Percentiles rank a stretch among this genome's conserved stretches.
Conservation (phyloP, 345 rosid species). For the Tarenaya hassleriana region DNA sequence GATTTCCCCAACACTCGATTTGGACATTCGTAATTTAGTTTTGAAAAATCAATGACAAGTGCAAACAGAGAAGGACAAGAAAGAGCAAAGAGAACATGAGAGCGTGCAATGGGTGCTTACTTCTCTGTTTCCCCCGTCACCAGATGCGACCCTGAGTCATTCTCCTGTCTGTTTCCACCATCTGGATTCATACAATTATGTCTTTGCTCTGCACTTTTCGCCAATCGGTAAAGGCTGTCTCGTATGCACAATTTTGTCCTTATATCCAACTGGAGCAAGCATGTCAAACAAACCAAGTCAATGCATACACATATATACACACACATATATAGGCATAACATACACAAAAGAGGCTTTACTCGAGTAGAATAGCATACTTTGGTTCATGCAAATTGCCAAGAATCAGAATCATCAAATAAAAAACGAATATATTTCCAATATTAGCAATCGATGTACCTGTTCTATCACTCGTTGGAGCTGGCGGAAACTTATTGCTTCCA, state of each 20-base stretch:
- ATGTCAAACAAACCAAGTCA: slow-evolving; percentile 17
- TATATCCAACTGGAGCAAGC: slow-evolving; percentile 62
- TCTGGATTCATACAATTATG: slow-evolving; percentile 40
- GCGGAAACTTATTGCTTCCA: slow-evolving; percentile 70
- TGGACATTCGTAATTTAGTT: too few relatives aligned
- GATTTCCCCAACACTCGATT: too few relatives aligned
- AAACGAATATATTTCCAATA: too few relatives aligned
- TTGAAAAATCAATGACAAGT: too few relatives aligned
- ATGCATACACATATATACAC: not conserved
- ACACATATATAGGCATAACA: slow-evolving; percentile 3
- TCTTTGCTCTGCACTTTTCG: slow-evolving; percentile 84
- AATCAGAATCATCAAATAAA: too few relatives aligned
- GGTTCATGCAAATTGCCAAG: too few relatives aligned
- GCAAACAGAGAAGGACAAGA: not conserved
- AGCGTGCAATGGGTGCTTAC: slow-evolving; percentile 34
- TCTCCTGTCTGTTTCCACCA: slow-evolving; percentile 37
- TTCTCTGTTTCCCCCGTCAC: slow-evolving; percentile 51
- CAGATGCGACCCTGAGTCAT: slow-evolving; percentile 30
- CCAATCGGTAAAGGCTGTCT: slow-evolving; percentile 88
- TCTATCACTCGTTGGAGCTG: slow-evolving; percentile 82
- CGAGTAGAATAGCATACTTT: too few relatives aligned
- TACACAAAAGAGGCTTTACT: too few relatives aligned
- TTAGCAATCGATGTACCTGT: slow-evolving; percentile 36
- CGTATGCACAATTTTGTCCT: slow-evolving; percentile 87
- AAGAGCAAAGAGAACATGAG: not conserved